Conservation (phyloP, 139 green algal species). For the Chlamydomonas eustigma region DNA sequence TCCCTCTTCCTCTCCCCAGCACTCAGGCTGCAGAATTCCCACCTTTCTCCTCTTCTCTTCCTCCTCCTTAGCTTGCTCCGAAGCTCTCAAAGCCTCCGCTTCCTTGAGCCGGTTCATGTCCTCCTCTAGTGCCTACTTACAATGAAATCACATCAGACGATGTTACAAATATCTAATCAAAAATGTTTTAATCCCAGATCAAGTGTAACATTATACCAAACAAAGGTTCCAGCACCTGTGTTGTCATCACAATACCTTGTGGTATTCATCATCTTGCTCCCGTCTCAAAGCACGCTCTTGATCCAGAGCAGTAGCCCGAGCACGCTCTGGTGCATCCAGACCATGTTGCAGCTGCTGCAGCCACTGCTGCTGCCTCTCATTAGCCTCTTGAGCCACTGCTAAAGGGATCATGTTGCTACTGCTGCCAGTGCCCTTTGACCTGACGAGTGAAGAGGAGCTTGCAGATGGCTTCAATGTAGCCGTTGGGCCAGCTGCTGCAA, state of each 20-base stretch:
- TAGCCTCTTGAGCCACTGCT: neutral
- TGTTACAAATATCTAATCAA: no score
- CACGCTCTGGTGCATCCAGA: neutral
- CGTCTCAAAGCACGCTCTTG: neutral
- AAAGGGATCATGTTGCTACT: neutral
- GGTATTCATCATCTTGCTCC: constrained; percentile 12
- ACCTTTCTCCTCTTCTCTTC: neutral
- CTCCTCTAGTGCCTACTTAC: neutral
- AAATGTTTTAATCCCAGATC: no score
- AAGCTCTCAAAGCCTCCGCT: neutral
- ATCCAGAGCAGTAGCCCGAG: neutral
- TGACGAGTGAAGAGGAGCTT: neutral
- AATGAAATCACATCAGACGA: neutral
- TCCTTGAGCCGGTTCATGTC: neutral
- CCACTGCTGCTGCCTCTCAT: neutral
- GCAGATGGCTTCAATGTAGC: no score
- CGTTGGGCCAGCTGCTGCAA: neutral
- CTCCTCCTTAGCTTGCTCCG: neutral
- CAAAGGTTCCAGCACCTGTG: neutral
- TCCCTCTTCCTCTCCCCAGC: no score
- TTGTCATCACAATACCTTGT: neutral
- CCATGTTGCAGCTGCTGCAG: neutral
- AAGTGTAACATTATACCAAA: neutral
- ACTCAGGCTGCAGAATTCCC: no score
- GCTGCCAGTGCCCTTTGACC: neutral